A percentile compares a stretch with the other conserved stretches of the same genome.
Conservation (phyloP, 345 rosid species). For the Gossypium australe region DNA sequence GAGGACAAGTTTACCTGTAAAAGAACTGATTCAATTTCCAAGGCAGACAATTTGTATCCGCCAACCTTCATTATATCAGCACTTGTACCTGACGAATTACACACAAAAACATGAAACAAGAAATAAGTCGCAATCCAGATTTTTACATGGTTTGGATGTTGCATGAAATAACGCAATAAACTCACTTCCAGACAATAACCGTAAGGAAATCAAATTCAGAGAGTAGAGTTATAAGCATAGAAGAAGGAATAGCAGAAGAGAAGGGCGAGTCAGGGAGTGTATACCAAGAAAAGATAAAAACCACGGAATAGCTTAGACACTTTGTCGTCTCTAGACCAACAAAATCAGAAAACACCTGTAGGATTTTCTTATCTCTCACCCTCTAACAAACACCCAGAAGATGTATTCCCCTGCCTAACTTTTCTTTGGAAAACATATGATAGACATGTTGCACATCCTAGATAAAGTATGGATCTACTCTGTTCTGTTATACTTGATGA, state of each 20-base stretch:
- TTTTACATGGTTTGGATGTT: not conserved
- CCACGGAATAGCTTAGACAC: not conserved
- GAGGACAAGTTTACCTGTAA: slow-evolving; percentile 52
- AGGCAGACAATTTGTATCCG: slow-evolving; percentile 92
- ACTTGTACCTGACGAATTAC: slow-evolving; percentile 53
- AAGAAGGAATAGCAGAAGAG: not conserved
- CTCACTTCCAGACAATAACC: not conserved
- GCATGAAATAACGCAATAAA: not conserved
- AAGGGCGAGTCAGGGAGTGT: not conserved
- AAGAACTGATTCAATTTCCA: slow-evolving; percentile 87
- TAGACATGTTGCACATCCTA: not conserved
- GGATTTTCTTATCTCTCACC: not conserved
- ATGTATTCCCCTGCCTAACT: not conserved
- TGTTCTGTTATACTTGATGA: not conserved
- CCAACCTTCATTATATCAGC: slow-evolving; percentile 99
- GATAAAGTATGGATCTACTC: not conserved
- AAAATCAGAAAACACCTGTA: not conserved
- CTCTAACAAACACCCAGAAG: not conserved
- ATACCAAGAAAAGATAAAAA: not conserved
- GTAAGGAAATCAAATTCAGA: not conserved
- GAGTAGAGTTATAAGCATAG: not conserved
- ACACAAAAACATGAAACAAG: not conserved
- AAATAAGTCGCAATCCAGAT: not conserved
- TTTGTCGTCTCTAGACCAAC: not conserved
- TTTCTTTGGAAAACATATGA: not conserved